phyloP scores from a whole-genome alignment of 106 monocot genomes.

The Dactylorhiza incarnata region DNA sequence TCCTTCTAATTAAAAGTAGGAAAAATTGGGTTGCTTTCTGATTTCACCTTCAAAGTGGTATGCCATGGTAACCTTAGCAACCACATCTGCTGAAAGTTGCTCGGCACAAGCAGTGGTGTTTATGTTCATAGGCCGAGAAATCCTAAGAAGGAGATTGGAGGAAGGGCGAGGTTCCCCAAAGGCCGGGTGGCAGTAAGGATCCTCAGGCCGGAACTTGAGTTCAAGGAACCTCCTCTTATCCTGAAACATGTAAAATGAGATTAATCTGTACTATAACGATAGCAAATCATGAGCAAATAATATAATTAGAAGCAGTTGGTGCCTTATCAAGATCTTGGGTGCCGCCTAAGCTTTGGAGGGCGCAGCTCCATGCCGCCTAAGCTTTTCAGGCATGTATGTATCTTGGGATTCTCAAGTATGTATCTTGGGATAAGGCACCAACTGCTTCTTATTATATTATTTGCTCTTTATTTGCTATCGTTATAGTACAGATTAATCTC shows the following conservation, averaged over 20 bases:
- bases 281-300: background rate
- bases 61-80: conserved; percentile 49
- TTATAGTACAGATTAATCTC: background rate
- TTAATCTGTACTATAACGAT: background rate
- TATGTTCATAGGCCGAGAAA: conserved; percentile 27
- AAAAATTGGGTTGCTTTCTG: background rate
- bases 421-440: background rate
- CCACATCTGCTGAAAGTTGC: conserved; percentile 40
- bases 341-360: background rate
- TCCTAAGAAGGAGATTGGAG: conserved; percentile 45
- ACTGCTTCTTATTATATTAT: background rate
- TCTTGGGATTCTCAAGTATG: no score
- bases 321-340: conserved; percentile 3
- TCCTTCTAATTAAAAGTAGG: background rate
- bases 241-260: conserved; percentile 10
- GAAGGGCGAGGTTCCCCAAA: conserved; percentile 41
- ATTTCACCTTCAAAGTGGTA: conserved; percentile 62
- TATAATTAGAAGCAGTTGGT: background rate
- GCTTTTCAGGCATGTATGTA: no score
- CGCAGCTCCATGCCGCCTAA: background rate
- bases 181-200: conserved; percentile 74
- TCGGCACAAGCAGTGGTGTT: background rate
- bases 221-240: conserved; percentile 34
- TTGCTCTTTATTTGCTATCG: background rate
- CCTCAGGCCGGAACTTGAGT: conserved; percentile 88